Evolutionary conservation across 768 basidiomycete genomes (phyloP).

Genomic region (Leccinum arenicola): DNA sequence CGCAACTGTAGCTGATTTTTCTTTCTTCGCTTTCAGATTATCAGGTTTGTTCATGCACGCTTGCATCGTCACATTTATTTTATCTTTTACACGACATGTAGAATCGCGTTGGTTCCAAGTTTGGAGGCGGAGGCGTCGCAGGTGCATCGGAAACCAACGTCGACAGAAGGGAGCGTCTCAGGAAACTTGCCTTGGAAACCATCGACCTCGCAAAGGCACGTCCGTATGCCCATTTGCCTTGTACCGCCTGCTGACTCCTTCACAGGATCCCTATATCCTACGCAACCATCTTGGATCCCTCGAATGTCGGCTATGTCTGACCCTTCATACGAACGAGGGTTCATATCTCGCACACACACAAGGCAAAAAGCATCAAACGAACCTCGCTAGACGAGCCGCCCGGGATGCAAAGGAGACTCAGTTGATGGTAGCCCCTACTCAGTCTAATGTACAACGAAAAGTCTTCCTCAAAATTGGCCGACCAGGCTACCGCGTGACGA

Average conservation of each 20-base stretch:
- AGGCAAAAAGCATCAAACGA: constrained; percentile 99
- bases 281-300: constrained; percentile 98
- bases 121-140: constrained; percentile 94
- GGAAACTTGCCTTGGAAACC: constrained; percentile 95
- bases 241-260: constrained; percentile 10
- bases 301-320: constrained; percentile 96
- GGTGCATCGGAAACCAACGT: constrained; percentile 95
- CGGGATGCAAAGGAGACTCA: constrained; percentile 93
- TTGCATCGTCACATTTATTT: neutral
- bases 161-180: constrained; percentile 88
- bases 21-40: constrained; percentile 47
- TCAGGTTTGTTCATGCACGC: constrained; percentile 46
- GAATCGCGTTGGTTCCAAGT: constrained; percentile 96
- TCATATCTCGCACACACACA: constrained; percentile 99
- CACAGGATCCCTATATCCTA: constrained; percentile 94
- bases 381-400: constrained; percentile 95
- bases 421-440: constrained; percentile 82
- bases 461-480: constrained; percentile 96
- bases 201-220: constrained; percentile 95
- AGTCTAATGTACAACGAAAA: constrained; percentile 81
- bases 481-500: constrained; percentile 94
- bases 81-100: constrained; percentile 30
- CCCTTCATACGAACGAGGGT: constrained; percentile 98
- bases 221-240: neutral
- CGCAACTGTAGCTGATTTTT: constrained; percentile 6